Evolutionary conservation across 331 rosid genomes (phyloP).

Genomic region (Acacia concinna): DNA sequence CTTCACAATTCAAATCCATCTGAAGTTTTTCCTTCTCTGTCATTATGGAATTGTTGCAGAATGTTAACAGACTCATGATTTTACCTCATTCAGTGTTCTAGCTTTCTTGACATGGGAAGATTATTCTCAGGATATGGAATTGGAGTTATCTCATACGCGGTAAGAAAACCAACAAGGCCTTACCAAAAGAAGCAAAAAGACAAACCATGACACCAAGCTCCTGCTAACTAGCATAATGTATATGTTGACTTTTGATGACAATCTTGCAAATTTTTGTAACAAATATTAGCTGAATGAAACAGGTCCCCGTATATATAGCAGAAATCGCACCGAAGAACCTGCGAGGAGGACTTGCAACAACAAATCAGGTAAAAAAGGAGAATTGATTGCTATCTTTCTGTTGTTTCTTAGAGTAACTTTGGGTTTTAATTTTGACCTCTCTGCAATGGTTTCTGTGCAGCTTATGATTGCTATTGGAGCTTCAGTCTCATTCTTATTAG

Average conservation of each 20-base stretch:
- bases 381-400: background rate
- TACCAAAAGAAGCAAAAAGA: background rate
- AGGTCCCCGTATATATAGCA: constrained; percentile 84
- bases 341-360: constrained; percentile 74
- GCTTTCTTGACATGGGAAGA: constrained; percentile 69
- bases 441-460: constrained; percentile 41
- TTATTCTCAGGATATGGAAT: constrained; percentile 76
- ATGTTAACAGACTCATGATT: background rate
- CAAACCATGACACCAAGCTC: background rate
- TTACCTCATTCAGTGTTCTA: constrained; percentile 50
- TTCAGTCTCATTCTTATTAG: constrained; percentile 65
- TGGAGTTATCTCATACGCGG: constrained; percentile 77
- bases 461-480: constrained; percentile 78
- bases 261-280: constrained; percentile 21
- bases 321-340: constrained; percentile 83
- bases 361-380: constrained; percentile 57
- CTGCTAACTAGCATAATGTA: background rate
- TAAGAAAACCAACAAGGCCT: constrained; percentile 41
- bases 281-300: constrained; percentile 1
- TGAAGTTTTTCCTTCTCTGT: background rate
- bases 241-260: background rate
- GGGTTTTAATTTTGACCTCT: background rate
- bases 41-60: background rate
- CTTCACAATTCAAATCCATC: constrained; percentile 1
- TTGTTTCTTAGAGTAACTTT: background rate